phyloP scores from a whole-genome alignment of 2,329 filamentous ascomycete species.

The Xylariaceae sp. region DNA sequence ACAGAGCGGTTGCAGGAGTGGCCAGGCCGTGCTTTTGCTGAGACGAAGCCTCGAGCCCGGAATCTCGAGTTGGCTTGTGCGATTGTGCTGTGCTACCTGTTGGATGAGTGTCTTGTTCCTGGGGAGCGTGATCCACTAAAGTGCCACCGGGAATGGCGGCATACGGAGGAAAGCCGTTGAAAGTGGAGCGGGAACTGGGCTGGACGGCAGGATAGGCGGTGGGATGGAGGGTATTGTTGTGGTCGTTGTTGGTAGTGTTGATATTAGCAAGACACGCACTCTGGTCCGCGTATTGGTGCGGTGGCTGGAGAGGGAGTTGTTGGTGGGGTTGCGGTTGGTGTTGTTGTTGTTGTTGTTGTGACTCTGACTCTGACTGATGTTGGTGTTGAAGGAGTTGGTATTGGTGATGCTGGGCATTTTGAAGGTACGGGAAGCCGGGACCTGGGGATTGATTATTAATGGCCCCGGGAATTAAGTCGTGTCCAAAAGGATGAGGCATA shows the following conservation, averaged over 20 bases:
- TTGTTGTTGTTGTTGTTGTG: constrained; percentile 1
- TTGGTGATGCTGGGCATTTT: background rate
- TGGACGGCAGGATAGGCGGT: constrained; percentile 2
- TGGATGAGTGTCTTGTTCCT: constrained; percentile 1
- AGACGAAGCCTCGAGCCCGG: constrained; percentile 4
- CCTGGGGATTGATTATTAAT: constrained; percentile 18
- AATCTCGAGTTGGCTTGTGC: constrained; percentile 4
- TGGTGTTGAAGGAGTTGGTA: constrained; percentile 6
- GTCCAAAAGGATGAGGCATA: constrained; percentile 17
- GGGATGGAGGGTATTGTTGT: background rate
- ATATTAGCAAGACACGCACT: background rate
- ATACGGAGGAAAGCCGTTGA: constrained; percentile 9
- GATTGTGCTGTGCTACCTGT: constrained; percentile 6
- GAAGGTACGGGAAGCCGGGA: constrained; percentile 8
- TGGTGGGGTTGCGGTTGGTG: background rate
- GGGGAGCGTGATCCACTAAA: constrained; percentile 4
- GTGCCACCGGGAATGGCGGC: constrained; percentile 1
- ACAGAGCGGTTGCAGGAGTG: constrained; percentile 3
- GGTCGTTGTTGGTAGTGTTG: background rate
- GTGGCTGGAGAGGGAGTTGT: background rate
- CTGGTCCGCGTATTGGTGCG: background rate
- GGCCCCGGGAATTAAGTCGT: constrained; percentile 8
- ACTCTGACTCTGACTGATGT: background rate
- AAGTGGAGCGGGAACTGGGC: constrained; percentile 7
- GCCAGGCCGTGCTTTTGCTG: constrained; percentile 4